Evolutionary conservation across 805 yeast species (phyloP).

Genomic region (Candida manassasensis): DNA sequence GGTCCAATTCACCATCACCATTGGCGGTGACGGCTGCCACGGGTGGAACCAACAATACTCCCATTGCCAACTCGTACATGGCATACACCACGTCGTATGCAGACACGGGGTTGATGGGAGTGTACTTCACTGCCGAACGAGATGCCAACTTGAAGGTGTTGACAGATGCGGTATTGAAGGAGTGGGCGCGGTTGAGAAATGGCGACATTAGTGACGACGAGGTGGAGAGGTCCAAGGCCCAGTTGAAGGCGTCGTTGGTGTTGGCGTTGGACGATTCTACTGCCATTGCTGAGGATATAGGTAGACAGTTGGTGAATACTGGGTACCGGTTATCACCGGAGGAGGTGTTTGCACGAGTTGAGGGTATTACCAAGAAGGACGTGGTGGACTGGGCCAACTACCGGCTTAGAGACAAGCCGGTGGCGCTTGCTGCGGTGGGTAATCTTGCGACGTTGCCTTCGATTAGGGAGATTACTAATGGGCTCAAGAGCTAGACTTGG

Average conservation of each 20-base stretch:
- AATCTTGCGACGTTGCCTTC: slow-evolving; percentile 69
- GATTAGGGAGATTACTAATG: slow-evolving; percentile 49
- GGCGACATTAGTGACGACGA: slow-evolving; percentile 80
- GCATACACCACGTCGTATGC: slow-evolving; percentile 96
- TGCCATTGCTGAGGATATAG: slow-evolving; percentile 95
- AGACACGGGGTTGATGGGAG: slow-evolving; percentile 97
- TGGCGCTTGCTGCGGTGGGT: slow-evolving; percentile 91
- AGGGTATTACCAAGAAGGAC: slow-evolving; percentile 71
- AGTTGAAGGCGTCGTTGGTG: slow-evolving; percentile 85
- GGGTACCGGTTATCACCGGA: slow-evolving; percentile 74
- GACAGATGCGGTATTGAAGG: slow-evolving; percentile 70
- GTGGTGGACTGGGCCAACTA: slow-evolving; percentile 86
- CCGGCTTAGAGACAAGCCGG: slow-evolving; percentile 68
- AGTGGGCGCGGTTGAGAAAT: slow-evolving; percentile 81
- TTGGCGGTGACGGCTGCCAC: slow-evolving; percentile 64
- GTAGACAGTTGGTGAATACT: slow-evolving; percentile 93
- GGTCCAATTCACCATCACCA: slow-evolving; percentile 80
- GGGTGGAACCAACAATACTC: slow-evolving; percentile 52
- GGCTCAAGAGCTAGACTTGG: slow-evolving; percentile 11
- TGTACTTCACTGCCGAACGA: slow-evolving; percentile 82
- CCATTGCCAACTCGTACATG: slow-evolving; percentile 91
- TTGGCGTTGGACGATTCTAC: slow-evolving; percentile 92
- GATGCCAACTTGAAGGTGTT: slow-evolving; percentile 60
- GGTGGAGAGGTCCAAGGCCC: slow-evolving; percentile 91
- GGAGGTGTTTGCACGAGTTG: slow-evolving; percentile 71